phyloP scores from a whole-genome alignment of 2,329 filamentous ascomycete species.

The Alternaria sp. region DNA sequence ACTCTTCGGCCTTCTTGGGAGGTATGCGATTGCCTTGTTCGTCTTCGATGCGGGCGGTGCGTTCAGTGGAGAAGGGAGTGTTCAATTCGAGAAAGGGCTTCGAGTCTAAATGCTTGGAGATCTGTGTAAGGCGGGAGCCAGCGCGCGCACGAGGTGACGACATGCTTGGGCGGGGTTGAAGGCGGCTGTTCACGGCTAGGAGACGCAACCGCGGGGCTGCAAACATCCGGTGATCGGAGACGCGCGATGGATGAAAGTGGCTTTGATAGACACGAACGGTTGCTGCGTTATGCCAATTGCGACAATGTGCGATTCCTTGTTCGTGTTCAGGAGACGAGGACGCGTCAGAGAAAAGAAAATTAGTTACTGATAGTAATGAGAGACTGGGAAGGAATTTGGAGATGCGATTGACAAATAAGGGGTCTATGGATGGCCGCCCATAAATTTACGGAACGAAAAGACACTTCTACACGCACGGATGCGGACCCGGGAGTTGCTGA shows the following conservation, averaged over 20 bases:
- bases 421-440: conserved; percentile 1
- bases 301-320: background rate
- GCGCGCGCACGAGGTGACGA: conserved; percentile 42
- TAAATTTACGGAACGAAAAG: background rate
- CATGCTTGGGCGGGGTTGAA: conserved; percentile 38
- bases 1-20: conserved; percentile 12
- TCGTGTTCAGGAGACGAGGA: background rate
- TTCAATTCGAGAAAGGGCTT: conserved; percentile 64
- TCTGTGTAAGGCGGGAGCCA: conserved; percentile 62
- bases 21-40: conserved; percentile 53
- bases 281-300: conserved; percentile 1
- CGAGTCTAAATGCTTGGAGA: conserved; percentile 66
- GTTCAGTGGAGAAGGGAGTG: conserved; percentile 68
- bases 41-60: conserved; percentile 59
- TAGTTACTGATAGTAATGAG: background rate
- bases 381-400: background rate
- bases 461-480: conserved; percentile 8
- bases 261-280: conserved; percentile 1
- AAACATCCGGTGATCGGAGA: conserved; percentile 43
- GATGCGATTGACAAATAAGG: background rate
- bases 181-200: conserved; percentile 34
- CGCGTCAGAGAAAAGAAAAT: conserved; percentile 3
- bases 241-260: conserved; percentile 9
- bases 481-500: background rate
- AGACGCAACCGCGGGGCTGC: conserved; percentile 37